A percentile compares a stretch with the other conserved stretches of the same genome.
These are phyloP conservation scores for Friedmanniomyces endolithicus DNA, from an alignment of 495 filamentous ascomycete genomes.

Conservation along the genomic window DNA sequence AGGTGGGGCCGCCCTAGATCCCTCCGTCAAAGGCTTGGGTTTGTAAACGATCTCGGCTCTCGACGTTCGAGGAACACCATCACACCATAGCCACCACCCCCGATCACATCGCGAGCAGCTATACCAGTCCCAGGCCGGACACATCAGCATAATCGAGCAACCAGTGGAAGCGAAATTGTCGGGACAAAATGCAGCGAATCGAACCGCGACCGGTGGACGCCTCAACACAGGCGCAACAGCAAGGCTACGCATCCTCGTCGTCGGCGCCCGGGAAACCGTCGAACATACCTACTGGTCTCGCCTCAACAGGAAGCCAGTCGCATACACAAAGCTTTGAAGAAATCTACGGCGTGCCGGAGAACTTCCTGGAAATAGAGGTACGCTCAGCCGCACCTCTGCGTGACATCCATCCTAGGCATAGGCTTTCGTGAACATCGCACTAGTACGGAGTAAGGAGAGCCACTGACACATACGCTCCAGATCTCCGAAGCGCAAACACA, in stretches of 20 bases:
- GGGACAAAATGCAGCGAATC: slow-evolving; percentile 14
- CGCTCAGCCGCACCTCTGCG: slow-evolving; percentile 20
- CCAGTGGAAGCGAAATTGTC: not conserved
- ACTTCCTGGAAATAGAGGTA: slow-evolving; percentile 97
- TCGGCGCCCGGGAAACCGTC: slow-evolving; percentile 4
- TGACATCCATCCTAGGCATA: not conserved
- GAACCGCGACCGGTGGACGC: slow-evolving; percentile 3
- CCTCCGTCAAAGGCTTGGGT: no score
- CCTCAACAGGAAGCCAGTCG: slow-evolving; percentile 7
- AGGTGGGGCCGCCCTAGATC: no score
- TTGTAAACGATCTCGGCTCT: no score
- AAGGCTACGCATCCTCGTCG: not conserved
- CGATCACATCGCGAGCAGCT: no score
- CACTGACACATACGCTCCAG: slow-evolving; percentile 32
- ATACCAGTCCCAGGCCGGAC: no score
- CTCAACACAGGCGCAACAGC: not conserved
- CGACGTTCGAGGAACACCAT: no score
- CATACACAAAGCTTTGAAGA: slow-evolving; percentile 80
- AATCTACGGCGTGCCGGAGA: slow-evolving; percentile 97
- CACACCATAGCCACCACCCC: no score
- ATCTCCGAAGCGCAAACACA: slow-evolving; percentile 88
- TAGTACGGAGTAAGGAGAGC: not conserved
- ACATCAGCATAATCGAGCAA: no score
- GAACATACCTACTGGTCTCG: slow-evolving; percentile 17
- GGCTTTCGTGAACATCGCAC: no score